Base-by-base conservation (phyloP, 2,329 filamentous ascomycete genomes). In the Colletotrichum scovillei region DNA sequence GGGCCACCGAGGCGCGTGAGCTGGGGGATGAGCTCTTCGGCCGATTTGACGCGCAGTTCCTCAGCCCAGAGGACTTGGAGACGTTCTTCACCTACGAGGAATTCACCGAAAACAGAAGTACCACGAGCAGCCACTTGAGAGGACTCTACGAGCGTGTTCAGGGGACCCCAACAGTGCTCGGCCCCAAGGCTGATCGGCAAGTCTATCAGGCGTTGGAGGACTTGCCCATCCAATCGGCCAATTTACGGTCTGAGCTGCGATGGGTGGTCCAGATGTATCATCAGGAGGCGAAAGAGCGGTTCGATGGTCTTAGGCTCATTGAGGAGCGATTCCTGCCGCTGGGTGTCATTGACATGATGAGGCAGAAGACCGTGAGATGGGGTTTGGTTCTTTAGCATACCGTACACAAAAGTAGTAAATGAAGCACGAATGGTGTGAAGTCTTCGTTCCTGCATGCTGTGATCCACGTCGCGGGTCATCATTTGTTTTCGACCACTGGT, bases 191-290 rank as follows among this genome's bases (percentile, higher is more conserved):
- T 12, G 63, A 65, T 9, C 4, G 24, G 22, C 49, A 56, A 1
- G 63, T 65, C 4, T 30, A 28, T 3, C 2, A n/a, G 1, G 19
- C 30, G 9, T 9, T 56, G 30, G 9, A 16, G 1, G 14, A 6
- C 22, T 6, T 65, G 32, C 16, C 19, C 9, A 30, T 65, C 7
- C 32, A 11, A 14, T 30, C 63, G 3, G 52, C 32, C 16, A 30
- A 14, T 9, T 12, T 30, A 30, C 16, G 19, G 16, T 16, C 22
- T 5, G 63, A 65, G 9, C 16, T 30, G 52, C 5, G 12, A 4
- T 65, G 63, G 63, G 16, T 65, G 24, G 6, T 56, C 32, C 32
- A 70, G n/a, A 57, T 65, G 67, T 69, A 69, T 26, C 19, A 55
- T 9, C 22, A 58, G 38, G 67, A 69, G 11, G 53, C 52, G 4